Base-by-base conservation (phyloP, 2,329 filamentous ascomycete genomes). In the Penicillium verrucosum region DNA sequence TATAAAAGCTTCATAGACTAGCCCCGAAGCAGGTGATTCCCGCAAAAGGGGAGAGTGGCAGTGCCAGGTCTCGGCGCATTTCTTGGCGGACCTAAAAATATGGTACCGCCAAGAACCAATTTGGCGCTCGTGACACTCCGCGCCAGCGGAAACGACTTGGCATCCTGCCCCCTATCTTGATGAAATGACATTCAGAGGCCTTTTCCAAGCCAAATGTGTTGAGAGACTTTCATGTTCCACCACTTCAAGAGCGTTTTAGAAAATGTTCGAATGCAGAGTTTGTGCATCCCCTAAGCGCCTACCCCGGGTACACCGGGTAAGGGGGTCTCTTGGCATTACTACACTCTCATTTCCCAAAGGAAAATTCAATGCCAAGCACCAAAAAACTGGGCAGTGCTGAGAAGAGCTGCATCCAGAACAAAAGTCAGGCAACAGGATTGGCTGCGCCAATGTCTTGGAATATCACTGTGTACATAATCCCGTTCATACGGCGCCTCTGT, bases 351-450 rank as follows among this genome's bases (percentile, higher is more conserved):
- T 45, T 29, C 23, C 30, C 50, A 49, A 41, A 54, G 27, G 18
- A 47, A 25, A 29, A 21, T 9, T 38, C 18, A 29, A 34, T 14
- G 51, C 51, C 51, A 54, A 54, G 51, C 21, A 21, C 37, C 36
- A 25, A 5, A 25, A 42, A 54, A 49, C 51, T 49, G 36, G 51
- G 51, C 50, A 44, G 29, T 52, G 50, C 51, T 53, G 49, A 53
- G 27, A 10, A 46, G 9, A 53, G 14, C 42, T 53, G 51, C 36
- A 37, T n/a, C 42, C 32, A 46, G 32, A 53, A 34, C 34, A 4
- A 54, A 54, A 38, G n/a, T 34, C 36, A 54, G 51, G 51, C 51
- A 54, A 36, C 51, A 54, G 51, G 34, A 54, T 54, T 48, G 38
- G 51, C 11, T 5, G 16, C 18, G 51, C 51, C 43, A 53, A 53